Evolutionary conservation across 78 protist genomes (phyloP), one percentile per base, ranked within the genome.

Genomic region (Emiliania huxleyi): DNA sequence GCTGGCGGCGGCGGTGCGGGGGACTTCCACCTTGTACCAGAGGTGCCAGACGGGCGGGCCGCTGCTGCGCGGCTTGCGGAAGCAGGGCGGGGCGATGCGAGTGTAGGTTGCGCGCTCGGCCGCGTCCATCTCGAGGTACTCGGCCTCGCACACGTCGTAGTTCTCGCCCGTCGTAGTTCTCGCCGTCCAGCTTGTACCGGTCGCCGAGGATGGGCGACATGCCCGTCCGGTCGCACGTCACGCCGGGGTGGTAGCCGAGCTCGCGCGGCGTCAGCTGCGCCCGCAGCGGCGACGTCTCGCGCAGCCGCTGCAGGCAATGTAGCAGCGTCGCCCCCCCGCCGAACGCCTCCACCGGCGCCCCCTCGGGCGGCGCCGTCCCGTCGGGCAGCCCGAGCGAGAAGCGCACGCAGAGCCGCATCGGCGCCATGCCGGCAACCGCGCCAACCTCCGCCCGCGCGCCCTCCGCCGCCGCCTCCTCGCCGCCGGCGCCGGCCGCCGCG

Each of bases 121-220:
- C 0, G 81, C 42, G 3, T 6, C n/a, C 81, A 71, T 71, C 42
- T 35, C 3, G 42, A 35, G 42, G 42, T 37, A 71, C 81, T 71
- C 81, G 19, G 81, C 81, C 42, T 71, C 81, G 42, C 81, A 71
- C 37, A 71, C 81, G 81, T n/a, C n/a, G n/a, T n/a, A n/a, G n/a
- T n/a, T n/a, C n/a, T n/a, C n/a, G n/a, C n/a, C n/a, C n/a, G n/a
- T 71, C 81, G 81, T 71, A 71, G 42, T 71, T 71, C 81, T 71
- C 81, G 45, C 22, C 42, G 23, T 35, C 21, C 19, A 71, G 81
- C 81, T 71, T 71, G 81, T 35, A 71, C 37, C 81, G 81, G 81
- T 37, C 22, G 81, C 81, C 81, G 29, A 71, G 18, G 42, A 71
- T 71, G 37, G 81, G 81, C n/a, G n/a, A n/a, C 81, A 19, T 6